Evolutionary conservation across 495 filamentous ascomycete genomes (phyloP), one percentile per base, ranked within the genome.

Genomic region (Hypoxylon fragiforme): DNA sequence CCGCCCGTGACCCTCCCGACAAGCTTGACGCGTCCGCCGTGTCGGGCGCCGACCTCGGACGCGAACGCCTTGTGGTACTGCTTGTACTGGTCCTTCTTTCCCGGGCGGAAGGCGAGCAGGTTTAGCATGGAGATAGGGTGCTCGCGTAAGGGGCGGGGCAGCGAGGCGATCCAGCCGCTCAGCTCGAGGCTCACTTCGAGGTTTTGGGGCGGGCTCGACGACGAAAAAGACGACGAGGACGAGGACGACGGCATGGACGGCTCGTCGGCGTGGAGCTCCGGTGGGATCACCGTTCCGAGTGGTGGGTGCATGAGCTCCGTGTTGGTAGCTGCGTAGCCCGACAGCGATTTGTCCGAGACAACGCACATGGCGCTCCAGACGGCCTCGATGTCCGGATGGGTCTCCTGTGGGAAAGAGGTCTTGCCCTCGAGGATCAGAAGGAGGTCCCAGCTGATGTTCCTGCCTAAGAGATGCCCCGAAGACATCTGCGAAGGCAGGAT

Each of bases 41-140:
- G 69, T 42, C 64, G 73, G 1, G 70, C 65, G 5, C 83, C 85
- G 8, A 82, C 76, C 0, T 63, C 64, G 16, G 74, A 68, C 4
- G 73, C 68, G 56, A 88, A 88, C 6, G 77, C 81, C 26, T 70
- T 65, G 1, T 83, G 83, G 64, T 86, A 88, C 21, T 75, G 64
- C 21, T 77, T 71, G 60, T 87, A 88, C 31, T 72, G 68, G 41
- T 75, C 68, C 57, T 80, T 82, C 50, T 66, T 75, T 9, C 72
- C 73, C 0, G 73, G 70, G 15, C 75, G 69, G 66, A 88, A 87
- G 48, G 83, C 75, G 5, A 88, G 73, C n/a, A 87, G 70, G 48
- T 87, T 88, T n/a, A 87, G 68, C 84, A 86, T 87, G 1, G 79
- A 81, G 3, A 86, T 81, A 0, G 85, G 78, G 7, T 77, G 75